These are phyloP conservation scores for Fusarium anguioides DNA, from an alignment of 2,329 filamentous ascomycete species.

Conservation along the genomic window DNA sequence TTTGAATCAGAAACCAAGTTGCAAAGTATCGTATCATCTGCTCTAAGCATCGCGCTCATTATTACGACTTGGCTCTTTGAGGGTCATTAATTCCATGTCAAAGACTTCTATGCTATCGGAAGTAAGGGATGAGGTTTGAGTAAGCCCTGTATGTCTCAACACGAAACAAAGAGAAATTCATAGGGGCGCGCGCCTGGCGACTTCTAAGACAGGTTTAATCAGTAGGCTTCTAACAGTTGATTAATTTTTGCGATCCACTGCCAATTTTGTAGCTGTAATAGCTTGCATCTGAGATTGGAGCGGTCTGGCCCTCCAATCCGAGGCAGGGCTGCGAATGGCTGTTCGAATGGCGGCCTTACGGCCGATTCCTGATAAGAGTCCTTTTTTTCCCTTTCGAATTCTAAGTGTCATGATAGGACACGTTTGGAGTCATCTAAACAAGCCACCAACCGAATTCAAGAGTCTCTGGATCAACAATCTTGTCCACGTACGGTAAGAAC, in stretches of 20 bases:
- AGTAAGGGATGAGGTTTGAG: constrained; percentile 1
- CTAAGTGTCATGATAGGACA: neutral
- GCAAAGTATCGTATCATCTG: neutral
- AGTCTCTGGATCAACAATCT: constrained; percentile 21
- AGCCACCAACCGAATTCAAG: neutral
- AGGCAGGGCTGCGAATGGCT: neutral
- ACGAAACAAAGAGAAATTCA: constrained; percentile 17
- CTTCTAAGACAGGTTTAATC: constrained; percentile 8
- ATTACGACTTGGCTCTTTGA: neutral
- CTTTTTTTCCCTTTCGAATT: neutral
- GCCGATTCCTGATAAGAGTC: neutral
- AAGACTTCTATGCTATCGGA: neutral
- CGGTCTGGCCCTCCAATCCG: neutral
- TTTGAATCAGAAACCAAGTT: neutral
- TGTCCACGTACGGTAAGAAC: constrained; percentile 16
- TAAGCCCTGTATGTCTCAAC: constrained; percentile 19
- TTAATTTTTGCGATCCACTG: neutral
- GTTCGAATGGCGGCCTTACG: neutral
- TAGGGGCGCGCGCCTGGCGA: neutral
- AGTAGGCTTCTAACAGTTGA: neutral
- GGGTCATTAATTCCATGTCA: neutral
- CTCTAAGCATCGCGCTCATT: neutral
- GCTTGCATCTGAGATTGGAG: neutral
- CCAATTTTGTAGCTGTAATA: neutral
- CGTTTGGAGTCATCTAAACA: neutral